A percentile compares a stretch with the other conserved stretches of the same genome.
Evolutionary conservation across 495 filamentous ascomycete species (phyloP).

Genomic region (Alectoria sarmentosa): DNA sequence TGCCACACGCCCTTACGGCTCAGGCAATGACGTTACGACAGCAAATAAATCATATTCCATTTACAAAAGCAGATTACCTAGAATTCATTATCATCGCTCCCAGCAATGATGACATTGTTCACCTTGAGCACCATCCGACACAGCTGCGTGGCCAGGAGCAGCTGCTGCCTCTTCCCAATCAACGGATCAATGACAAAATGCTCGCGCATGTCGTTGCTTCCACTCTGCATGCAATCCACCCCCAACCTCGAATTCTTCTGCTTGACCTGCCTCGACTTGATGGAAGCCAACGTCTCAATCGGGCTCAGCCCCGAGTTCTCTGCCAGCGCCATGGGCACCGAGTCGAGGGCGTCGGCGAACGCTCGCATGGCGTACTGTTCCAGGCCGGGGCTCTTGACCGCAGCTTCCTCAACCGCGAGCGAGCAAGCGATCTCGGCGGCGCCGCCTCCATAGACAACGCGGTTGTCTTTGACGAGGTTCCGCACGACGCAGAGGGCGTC

Average conservation of each 20-base stretch:
- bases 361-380: constrained; percentile 99
- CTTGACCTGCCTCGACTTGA: constrained; percentile 95
- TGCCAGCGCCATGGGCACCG: constrained; percentile 91
- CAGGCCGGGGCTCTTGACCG: constrained; percentile 88
- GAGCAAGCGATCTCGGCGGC: constrained; percentile 98
- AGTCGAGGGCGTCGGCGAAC: constrained; percentile 90
- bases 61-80: constrained; percentile 44
- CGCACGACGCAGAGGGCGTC: constrained; percentile 97
- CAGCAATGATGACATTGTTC: constrained; percentile 93
- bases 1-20: not conserved
- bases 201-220: constrained; percentile 92
- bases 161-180: constrained; percentile 95
- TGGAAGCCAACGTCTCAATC: constrained; percentile 86
- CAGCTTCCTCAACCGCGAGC: constrained; percentile 89
- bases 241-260: constrained; percentile 78
- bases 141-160: constrained; percentile 91
- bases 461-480: constrained; percentile 92
- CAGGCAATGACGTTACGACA: not conserved
- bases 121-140: constrained; percentile 99
- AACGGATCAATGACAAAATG: constrained; percentile 97
- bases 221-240: constrained; percentile 95
- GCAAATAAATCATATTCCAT: not conserved
- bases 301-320: constrained; percentile 96
- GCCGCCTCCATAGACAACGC: constrained; percentile 97
- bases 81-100: constrained; percentile 86